These are phyloP conservation scores for Phytopythium vexans DNA, from an alignment of 352 stramenopile species.

Conservation along the genomic window DNA sequence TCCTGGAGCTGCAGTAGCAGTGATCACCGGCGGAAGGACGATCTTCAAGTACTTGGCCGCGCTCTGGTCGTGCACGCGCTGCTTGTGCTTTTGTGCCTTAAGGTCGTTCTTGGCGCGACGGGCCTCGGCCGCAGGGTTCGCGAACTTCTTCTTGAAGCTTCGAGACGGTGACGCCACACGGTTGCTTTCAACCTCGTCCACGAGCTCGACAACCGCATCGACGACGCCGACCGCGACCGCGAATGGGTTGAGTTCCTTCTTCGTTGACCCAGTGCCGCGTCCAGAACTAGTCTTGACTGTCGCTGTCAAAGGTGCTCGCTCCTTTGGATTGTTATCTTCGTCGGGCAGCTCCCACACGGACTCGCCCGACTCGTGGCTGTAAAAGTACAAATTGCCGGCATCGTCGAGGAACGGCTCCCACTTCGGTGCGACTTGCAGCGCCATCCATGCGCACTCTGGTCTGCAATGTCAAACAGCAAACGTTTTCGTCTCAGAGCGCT, in stretches of 20 bases:
- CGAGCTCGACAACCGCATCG: conserved; percentile 34
- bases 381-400: conserved; percentile 76
- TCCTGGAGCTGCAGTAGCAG: neutral
- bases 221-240: conserved; percentile 46
- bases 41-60: conserved; percentile 41
- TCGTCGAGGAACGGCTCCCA: conserved; percentile 70
- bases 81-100: conserved; percentile 36
- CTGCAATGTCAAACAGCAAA: neutral
- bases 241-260: conserved; percentile 23
- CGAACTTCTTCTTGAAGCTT: conserved; percentile 32
- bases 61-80: conserved; percentile 27
- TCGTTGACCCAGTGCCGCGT: neutral
- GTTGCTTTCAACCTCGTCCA: conserved; percentile 29
- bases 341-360: conserved; percentile 65
- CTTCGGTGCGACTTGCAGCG: conserved; percentile 6
- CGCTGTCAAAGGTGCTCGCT: neutral
- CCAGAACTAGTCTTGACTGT: neutral
- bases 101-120: conserved; percentile 41
- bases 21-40: conserved; percentile 20
- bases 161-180: neutral
- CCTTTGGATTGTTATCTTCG: conserved; percentile 8
- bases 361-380: conserved; percentile 60
- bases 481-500: neutral
- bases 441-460: neutral
- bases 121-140: conserved; percentile 46